Evolutionary conservation across 495 filamentous ascomycete species (phyloP).

Genomic region (Immersiella caudata): DNA sequence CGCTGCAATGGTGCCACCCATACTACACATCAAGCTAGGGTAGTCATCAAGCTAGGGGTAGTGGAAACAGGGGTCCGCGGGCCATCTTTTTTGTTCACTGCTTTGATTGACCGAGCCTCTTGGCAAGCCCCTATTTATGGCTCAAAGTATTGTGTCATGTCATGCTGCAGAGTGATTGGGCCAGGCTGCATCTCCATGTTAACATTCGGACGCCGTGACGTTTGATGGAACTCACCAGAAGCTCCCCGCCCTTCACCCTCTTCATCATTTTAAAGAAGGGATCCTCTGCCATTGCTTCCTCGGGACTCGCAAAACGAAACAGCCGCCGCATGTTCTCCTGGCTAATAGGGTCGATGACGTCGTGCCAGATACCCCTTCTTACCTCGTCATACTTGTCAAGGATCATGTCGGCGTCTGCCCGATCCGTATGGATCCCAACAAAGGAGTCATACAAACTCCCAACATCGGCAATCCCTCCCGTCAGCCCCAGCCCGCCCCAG

Average conservation of each 20-base stretch:
- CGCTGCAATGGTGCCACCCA: no score
- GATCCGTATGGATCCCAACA: slow-evolving; percentile 47
- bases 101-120: no score
- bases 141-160: slow-evolving; percentile 11
- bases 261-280: slow-evolving; percentile 42
- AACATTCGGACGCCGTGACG: background rate
- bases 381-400: slow-evolving; percentile 55
- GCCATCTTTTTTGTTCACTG: no score
- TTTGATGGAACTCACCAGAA: background rate
- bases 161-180: background rate
- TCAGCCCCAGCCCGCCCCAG: slow-evolving; percentile 58
- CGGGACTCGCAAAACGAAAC: slow-evolving; percentile 35
- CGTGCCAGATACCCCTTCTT: slow-evolving; percentile 48
- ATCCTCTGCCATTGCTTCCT: slow-evolving; percentile 41
- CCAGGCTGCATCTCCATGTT: background rate
- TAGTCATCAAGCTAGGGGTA: no score
- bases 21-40: no score
- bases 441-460: slow-evolving; percentile 55
- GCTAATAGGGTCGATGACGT: slow-evolving; percentile 54
- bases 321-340: slow-evolving; percentile 46
- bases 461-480: slow-evolving; percentile 56
- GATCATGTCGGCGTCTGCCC: slow-evolving; percentile 49
- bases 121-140: no score
- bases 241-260: slow-evolving; percentile 35
- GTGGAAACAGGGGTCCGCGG: no score